Evolutionary conservation across 768 basidiomycete species (phyloP).

Genomic region (Serendipita indica): DNA sequence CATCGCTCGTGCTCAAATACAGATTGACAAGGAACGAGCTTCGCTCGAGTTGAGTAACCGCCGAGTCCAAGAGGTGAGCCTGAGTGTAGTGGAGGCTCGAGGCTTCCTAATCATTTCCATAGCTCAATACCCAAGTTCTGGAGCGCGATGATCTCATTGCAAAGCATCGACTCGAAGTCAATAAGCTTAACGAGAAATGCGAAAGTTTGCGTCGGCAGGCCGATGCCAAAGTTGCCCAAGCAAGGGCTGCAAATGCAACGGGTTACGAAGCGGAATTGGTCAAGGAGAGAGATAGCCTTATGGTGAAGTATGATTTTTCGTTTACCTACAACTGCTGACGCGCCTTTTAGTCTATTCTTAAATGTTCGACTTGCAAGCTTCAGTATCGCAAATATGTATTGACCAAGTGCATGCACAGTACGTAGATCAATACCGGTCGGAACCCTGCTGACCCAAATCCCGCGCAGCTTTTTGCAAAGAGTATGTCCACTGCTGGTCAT

Average conservation of each 20-base stretch:
- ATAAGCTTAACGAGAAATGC: slow-evolving; percentile 3
- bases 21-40: background rate
- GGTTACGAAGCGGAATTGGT: slow-evolving; percentile 27
- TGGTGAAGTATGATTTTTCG: slow-evolving; percentile 11
- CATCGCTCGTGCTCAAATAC: background rate
- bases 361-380: slow-evolving; percentile 76
- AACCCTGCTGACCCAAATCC: background rate
- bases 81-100: background rate
- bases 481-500: slow-evolving; percentile 13
- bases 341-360: slow-evolving; percentile 49
- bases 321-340: background rate
- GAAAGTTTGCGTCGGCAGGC: slow-evolving; percentile 16
- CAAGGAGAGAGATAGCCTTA: slow-evolving; percentile 34
- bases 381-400: slow-evolving; percentile 67
- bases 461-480: slow-evolving; percentile 63
- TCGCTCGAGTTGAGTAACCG: background rate
- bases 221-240: background rate
- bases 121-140: background rate
- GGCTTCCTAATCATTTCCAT: background rate
- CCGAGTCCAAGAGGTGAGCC: slow-evolving; percentile 10
- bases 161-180: slow-evolving; percentile 8
- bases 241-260: slow-evolving; percentile 15
- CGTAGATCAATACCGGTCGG: slow-evolving; percentile 23
- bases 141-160: background rate
- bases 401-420: slow-evolving; percentile 86